Percentiles rank a stretch among this genome's conserved stretches.
Evolutionary conservation across 805 yeast species (phyloP).

Genomic region (Metschnikowia noctiluminum): DNA sequence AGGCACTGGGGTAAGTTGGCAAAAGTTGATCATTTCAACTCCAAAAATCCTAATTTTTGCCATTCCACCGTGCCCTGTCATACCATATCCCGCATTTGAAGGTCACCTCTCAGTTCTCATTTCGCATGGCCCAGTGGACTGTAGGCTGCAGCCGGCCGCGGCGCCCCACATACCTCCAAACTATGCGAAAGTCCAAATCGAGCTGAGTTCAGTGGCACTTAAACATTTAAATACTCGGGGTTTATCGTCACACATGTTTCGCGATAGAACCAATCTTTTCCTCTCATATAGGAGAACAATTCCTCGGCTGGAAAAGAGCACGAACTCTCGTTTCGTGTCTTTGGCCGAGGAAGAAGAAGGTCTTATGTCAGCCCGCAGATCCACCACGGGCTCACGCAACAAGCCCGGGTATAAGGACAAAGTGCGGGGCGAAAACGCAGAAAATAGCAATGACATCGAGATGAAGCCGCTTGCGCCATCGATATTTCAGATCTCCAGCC

Average conservation of each 20-base stretch:
- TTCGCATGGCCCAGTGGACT: no score
- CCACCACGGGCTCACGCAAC: neutral
- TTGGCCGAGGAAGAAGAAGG: slow-evolving; percentile 58
- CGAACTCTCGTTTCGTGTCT: slow-evolving; percentile 32
- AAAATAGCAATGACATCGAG: slow-evolving; percentile 41
- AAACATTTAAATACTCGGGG: neutral
- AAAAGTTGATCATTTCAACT: no score
- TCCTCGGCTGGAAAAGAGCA: slow-evolving; percentile 48
- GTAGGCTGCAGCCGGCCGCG: no score
- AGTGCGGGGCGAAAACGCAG: slow-evolving; percentile 15
- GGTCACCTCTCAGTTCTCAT: no score
- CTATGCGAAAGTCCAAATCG: no score
- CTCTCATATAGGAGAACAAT: slow-evolving; percentile 86
- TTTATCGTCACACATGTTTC: slow-evolving; percentile 51
- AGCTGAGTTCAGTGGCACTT: neutral
- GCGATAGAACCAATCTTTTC: slow-evolving; percentile 92
- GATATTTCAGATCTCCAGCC: slow-evolving; percentile 68
- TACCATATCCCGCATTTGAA: no score
- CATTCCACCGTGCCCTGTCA: no score
- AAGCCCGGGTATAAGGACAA: slow-evolving; percentile 11
- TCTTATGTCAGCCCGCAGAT: slow-evolving; percentile 39
- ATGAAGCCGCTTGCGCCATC: slow-evolving; percentile 71
- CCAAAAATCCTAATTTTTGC: no score
- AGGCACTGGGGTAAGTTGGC: no score
- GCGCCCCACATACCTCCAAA: no score